Base-by-base conservation (phyloP, 345 rosid genomes). In the Eucalyptus cloeziana region DNA sequence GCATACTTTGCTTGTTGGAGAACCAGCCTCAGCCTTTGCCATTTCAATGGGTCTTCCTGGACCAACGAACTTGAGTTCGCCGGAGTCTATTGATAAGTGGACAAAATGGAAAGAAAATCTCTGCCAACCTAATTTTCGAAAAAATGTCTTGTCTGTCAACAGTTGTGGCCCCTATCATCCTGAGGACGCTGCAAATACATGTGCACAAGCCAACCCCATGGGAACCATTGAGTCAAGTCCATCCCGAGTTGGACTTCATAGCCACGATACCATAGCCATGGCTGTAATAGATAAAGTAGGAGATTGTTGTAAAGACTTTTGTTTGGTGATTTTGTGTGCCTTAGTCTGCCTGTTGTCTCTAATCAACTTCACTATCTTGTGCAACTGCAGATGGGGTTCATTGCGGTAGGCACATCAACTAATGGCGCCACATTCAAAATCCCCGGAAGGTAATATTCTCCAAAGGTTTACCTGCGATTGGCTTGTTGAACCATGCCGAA, bases 381-480 rank as follows among this genome's bases (percentile, higher is more conserved):
- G 40, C 76, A 49, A 76, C 83, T 85, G 87, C 91, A 96, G 99
- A 92, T 91, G 94, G 99, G 99, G 54, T 95, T 93, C 92, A 92
- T 96, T 76, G 99, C 99, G 89, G 99, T 96, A 49, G 99, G 99
- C 85, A 96, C 98, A 89, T 97, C 99, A 71, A 97, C 99, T 67
- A 97, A 97, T 93, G 99, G 99, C 88, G 99, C 99, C 83, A 96
- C 98, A 40, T 96, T 92, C 90, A 97, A 97, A 94, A 95, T 97
- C 91, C 97, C 99, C 7, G 99, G 99, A 87, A 95, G 99, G 99
- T 97, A 94, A 91, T 88, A 49, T 86, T 7, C 50, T 31, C 40
- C 45, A 44, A 58, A 87, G 50, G 64, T 44, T 62, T 83, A 33
- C 45, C 62, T 47, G 47, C 13, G n/a, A 49, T 47, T 27, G 27